Percentiles rank a stretch among this genome's conserved stretches.
phyloP scores from a whole-genome alignment of 2,329 filamentous ascomycete species.

The Ilyonectria destructans region DNA sequence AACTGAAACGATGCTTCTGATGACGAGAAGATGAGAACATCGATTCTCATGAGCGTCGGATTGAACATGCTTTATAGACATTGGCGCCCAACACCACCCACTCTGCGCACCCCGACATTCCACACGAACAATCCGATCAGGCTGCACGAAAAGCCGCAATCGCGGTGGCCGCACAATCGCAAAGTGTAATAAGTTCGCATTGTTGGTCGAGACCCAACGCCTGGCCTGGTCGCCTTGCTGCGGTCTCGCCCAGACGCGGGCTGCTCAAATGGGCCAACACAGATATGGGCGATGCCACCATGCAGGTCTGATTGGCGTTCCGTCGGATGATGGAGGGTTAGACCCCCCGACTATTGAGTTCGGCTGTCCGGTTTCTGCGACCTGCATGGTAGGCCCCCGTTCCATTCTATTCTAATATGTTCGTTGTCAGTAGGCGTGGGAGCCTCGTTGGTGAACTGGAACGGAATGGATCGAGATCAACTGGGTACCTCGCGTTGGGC shows the following conservation, averaged over 20 bases:
- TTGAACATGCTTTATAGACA: constrained; percentile 14
- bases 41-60: neutral
- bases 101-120: neutral
- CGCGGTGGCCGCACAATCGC: constrained; percentile 14
- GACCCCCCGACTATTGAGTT: constrained; percentile 7
- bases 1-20: neutral
- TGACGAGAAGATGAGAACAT: neutral
- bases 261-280: constrained; percentile 1
- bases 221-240: constrained; percentile 34
- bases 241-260: neutral
- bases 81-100: neutral
- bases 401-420: constrained; percentile 22
- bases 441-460: neutral
- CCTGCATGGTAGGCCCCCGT: constrained; percentile 18
- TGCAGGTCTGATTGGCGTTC: constrained; percentile 38
- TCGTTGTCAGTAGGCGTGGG: neutral
- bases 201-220: constrained; percentile 29
- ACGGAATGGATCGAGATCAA: neutral
- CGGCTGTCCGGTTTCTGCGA: constrained; percentile 23
- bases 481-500: neutral
- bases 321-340: constrained; percentile 24
- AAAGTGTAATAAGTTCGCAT: constrained; percentile 19
- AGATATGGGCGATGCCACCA: neutral
- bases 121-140: constrained; percentile 20
- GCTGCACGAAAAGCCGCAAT: constrained; percentile 7